phyloP scores from a whole-genome alignment of 495 filamentous ascomycete genomes.

The Monascus purpureus region DNA sequence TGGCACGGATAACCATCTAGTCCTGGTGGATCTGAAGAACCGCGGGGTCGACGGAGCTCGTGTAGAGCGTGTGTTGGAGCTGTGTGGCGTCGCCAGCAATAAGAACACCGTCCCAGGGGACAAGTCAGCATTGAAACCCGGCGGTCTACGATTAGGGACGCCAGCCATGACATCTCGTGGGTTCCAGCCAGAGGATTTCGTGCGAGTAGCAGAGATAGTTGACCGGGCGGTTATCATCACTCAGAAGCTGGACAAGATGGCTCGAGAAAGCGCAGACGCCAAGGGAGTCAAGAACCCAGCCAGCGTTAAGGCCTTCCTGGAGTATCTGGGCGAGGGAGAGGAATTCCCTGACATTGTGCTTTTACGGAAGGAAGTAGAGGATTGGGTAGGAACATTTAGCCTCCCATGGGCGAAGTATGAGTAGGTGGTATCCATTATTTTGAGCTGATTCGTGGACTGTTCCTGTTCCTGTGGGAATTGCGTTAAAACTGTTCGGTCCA shows the following conservation, averaged over 20 bases:
- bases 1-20: conserved; percentile 93
- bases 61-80: conserved; percentile 87
- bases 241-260: conserved; percentile 66
- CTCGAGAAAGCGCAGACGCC: conserved; percentile 58
- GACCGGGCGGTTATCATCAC: conserved; percentile 80
- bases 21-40: conserved; percentile 89
- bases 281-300: conserved; percentile 64
- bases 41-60: conserved; percentile 81
- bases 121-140: conserved; percentile 80
- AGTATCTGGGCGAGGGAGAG: conserved; percentile 71
- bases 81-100: conserved; percentile 90
- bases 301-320: conserved; percentile 72
- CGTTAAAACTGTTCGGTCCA: too few species aligned
- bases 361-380: conserved; percentile 78
- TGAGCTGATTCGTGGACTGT: too few species aligned
- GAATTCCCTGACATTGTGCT: conserved; percentile 74
- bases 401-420: conserved; percentile 62
- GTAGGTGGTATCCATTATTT: too few species aligned
- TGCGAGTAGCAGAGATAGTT: conserved; percentile 83
- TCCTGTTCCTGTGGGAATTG: too few species aligned
- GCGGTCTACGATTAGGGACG: conserved; percentile 82
- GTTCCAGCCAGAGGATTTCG: conserved; percentile 76
- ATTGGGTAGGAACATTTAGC: conserved; percentile 89
- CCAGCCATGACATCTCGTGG: conserved; percentile 97
- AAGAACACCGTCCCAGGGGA: conserved; percentile 99